Conservation (phyloP, 768 basidiomycete genomes). For the Suillus spraguei region DNA sequence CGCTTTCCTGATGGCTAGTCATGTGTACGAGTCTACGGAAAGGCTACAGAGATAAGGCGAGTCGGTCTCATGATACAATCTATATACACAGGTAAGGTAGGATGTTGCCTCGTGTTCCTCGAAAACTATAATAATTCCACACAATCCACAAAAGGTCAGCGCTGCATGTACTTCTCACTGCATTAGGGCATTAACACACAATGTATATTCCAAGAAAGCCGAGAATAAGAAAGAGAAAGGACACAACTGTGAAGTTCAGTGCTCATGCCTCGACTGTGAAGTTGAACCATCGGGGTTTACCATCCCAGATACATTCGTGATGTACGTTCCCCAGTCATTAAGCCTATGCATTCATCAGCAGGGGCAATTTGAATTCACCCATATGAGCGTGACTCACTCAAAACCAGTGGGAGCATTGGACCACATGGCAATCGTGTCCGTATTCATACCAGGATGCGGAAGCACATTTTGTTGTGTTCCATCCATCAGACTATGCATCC, state of each 20-base stretch:
- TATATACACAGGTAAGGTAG: background rate
- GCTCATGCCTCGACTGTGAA: constrained; percentile 5
- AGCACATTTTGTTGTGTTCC: constrained; percentile 7
- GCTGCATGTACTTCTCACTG: background rate
- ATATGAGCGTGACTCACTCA: constrained; percentile 46
- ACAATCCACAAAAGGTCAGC: background rate
- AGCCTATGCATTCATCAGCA: constrained; percentile 28
- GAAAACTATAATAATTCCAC: background rate
- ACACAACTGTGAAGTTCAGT: background rate
- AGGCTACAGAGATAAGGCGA: background rate
- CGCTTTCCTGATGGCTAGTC: constrained; percentile 4
- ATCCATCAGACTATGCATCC: background rate
- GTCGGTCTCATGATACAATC: background rate
- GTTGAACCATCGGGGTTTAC: constrained; percentile 19
- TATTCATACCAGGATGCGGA: constrained; percentile 35
- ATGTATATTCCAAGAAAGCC: background rate
- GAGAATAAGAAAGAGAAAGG: background rate
- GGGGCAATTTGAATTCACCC: background rate
- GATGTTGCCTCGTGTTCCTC: background rate
- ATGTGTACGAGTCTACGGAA: background rate
- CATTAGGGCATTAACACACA: background rate
- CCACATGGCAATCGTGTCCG: constrained; percentile 63
- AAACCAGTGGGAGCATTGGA: constrained; percentile 59
- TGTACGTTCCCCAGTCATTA: constrained; percentile 43
- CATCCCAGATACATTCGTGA: constrained; percentile 34